phyloP scores from a whole-genome alignment of 805 yeast genomes.

The Cyberlindnera bimundalis region DNA sequence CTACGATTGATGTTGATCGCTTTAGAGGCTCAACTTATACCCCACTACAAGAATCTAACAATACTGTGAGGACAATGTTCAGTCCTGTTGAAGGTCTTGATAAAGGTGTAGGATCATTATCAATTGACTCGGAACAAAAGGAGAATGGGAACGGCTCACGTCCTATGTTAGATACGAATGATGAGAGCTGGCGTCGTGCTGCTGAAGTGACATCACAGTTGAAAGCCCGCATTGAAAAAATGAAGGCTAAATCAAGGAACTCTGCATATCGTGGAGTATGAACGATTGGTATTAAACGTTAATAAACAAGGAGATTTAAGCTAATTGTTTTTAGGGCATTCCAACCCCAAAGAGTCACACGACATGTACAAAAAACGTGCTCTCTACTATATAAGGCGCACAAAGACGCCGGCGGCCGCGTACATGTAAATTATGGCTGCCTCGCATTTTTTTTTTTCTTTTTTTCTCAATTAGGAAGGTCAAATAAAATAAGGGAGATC shows the following conservation, averaged over 20 bases:
- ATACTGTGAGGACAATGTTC: background rate
- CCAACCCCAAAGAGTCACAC: too few species aligned
- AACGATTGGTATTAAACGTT: background rate
- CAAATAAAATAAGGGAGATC: conserved; percentile 2
- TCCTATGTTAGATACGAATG: conserved; percentile 39
- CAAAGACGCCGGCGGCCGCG: too few species aligned
- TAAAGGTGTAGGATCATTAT: conserved; percentile 26
- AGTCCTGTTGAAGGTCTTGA: conserved; percentile 23
- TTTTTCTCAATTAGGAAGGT: background rate
- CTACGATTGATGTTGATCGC: conserved; percentile 2
- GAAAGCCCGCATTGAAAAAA: conserved; percentile 82
- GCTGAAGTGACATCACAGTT: conserved; percentile 85
- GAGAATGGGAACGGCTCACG: conserved; percentile 23
- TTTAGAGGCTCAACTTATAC: conserved; percentile 9
- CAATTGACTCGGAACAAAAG: conserved; percentile 29
- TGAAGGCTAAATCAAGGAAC: conserved; percentile 60
- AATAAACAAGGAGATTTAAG: too few species aligned
- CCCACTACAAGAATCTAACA: conserved; percentile 22
- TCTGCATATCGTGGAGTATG: conserved; percentile 8
- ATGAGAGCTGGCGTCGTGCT: conserved; percentile 81
- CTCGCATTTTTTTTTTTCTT: conserved; percentile 2
- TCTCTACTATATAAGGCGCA: too few species aligned
- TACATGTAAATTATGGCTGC: background rate
- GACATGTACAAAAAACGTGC: too few species aligned
- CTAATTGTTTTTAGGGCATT: too few species aligned